Evolutionary conservation across 768 basidiomycete species (phyloP), one percentile per base, ranked within the genome.

Genomic region (Kwoniella dejecticola): DNA sequence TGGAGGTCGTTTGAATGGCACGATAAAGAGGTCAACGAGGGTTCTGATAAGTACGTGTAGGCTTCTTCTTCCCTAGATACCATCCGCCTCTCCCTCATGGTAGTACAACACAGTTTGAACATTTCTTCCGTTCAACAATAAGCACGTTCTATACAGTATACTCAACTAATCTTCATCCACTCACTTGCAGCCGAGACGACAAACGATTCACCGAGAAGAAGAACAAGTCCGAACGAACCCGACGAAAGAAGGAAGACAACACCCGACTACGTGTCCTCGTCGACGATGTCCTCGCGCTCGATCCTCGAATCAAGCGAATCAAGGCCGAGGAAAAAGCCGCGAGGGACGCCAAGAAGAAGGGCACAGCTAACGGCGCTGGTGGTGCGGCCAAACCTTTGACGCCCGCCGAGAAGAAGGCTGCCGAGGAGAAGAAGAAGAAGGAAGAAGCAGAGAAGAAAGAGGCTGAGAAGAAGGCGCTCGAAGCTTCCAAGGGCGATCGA

Each of bases 201-300:
- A 98, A 98, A 81, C 89, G 95, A 29, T 96, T 94, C 82, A 93
- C 91, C 17, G 95, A 98, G 82, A 98, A 97, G 84, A 99, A 99
- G 85, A 99, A 99, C 86, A 97, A 96, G 81, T 81, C 90, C 4
- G 95, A 99, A 81, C 92, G 95, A 31, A 90, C 92, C 12, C 85
- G 92, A 60, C 84, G 91, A 77, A 99, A 99, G 84, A 96, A 96
- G 84, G 95, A 96, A 70, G 95, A 99, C 80, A 97, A 86, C 45
- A 88, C 91, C 12, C 89, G 93, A 70, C 80, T 97, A 27, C 87
- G 95, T 54, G 82, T 82, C 26, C 82, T 99, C 24, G 92, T 99
- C 50, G 95, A 98, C 82, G 81, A 88, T 57, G 86, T 90, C 23
- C 84, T 96, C 48, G 81, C 72, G 67, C 79, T 87, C 58, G 95